Percentiles rank a stretch among this genome's conserved stretches.
Evolutionary conservation across 2,329 filamentous ascomycete species (phyloP).

Genomic region (Verticillium alfalfae): DNA sequence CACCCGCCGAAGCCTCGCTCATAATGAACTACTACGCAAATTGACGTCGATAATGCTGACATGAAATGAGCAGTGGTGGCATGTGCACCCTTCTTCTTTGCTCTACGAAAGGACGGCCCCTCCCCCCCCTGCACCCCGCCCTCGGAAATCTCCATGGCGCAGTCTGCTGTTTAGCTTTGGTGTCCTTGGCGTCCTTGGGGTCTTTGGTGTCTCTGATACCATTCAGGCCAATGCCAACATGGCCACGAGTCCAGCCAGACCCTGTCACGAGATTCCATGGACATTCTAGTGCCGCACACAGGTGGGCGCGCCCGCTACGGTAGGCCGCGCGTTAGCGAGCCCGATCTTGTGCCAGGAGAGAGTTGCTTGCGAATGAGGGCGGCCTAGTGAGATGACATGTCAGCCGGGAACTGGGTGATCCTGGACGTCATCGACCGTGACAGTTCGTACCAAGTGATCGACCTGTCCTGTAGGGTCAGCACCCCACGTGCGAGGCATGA

Average conservation of each 20-base stretch:
- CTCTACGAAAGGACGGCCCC: background rate
- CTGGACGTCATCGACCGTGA: background rate
- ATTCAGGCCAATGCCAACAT: too few relatives aligned
- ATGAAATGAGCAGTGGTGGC: constrained; percentile 2
- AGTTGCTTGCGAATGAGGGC: background rate
- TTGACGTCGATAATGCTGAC: background rate
- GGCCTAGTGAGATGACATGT: background rate
- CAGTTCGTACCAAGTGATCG: background rate
- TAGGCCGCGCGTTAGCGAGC: background rate
- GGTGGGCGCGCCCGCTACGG: background rate
- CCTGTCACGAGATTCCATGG: constrained; percentile 5
- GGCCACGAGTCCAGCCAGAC: background rate
- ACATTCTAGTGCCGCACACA: constrained; percentile 6
- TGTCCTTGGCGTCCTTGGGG: too few relatives aligned
- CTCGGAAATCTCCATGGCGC: constrained; percentile 5
- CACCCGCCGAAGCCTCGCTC: background rate
- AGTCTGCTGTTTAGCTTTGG: background rate
- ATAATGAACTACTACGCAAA: background rate
- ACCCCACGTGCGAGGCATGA: background rate
- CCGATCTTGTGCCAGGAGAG: background rate
- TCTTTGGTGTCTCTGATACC: too few relatives aligned
- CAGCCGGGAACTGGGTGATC: background rate
- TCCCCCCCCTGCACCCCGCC: constrained; percentile 1
- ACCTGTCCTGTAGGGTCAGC: background rate
- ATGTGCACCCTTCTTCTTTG: constrained; percentile 3